Percentiles rank a stretch among this genome's conserved stretches.
phyloP scores from a whole-genome alignment of 2,329 filamentous ascomycete species.

The Fusarium coicis region DNA sequence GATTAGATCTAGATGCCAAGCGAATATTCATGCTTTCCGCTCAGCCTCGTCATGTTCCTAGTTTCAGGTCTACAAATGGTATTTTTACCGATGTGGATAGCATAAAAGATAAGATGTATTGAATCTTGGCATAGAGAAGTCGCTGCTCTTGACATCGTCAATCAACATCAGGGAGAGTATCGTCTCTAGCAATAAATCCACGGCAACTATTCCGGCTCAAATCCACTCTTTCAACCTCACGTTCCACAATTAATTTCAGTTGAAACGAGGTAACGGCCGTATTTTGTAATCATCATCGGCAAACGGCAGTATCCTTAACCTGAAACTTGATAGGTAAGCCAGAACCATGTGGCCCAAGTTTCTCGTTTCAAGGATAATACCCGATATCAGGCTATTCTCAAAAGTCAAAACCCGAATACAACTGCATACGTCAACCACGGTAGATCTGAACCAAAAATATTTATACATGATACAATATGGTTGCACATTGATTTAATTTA shows the following conservation, averaged over 20 bases:
- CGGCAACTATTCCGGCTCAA: not conserved
- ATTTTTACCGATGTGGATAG: not conserved
- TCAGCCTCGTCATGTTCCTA: not conserved
- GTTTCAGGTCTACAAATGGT: not conserved
- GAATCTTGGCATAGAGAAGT: not conserved
- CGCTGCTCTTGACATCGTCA: too few species aligned
- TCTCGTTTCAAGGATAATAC: slow-evolving; percentile 9
- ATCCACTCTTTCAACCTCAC: not conserved
- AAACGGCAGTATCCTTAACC: not conserved
- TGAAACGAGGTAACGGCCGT: not conserved
- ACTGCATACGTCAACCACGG: not conserved
- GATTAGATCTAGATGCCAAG: slow-evolving; percentile 6
- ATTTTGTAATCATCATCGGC: not conserved
- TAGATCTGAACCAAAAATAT: not conserved
- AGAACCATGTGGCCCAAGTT: not conserved
- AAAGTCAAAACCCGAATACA: not conserved
- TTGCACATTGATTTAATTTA: not conserved
- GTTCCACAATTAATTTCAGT: slow-evolving; percentile 15
- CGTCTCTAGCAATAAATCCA: not conserved
- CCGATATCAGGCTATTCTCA: slow-evolving; percentile 6
- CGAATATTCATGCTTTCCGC: not conserved
- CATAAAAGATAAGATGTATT: not conserved
- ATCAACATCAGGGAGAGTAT: not conserved
- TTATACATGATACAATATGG: not conserved
- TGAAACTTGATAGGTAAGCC: slow-evolving; percentile 13